Evolutionary conservation across 1,284 basidiomycete species (phyloP), one percentile per base, ranked within the genome.

Genomic region (Porodaedalea pini): DNA sequence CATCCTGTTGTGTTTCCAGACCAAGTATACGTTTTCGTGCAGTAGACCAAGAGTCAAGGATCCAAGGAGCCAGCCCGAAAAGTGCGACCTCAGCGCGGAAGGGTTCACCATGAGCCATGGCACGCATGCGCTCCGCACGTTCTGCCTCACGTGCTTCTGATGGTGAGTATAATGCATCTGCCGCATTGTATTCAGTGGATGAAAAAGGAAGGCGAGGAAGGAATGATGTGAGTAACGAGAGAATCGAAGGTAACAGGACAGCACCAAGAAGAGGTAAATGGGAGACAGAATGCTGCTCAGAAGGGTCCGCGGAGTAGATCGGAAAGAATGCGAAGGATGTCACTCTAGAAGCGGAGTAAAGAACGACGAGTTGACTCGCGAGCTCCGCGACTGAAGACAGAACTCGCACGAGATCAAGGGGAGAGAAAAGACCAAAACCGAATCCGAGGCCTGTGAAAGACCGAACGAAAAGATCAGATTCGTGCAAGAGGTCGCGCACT

Each of bases 41-140:
- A 34, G 68, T 75, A 2, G 84, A 78, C 90, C 90, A 93, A 1
- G 81, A 81, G 54, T 80, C 76, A 57, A 93, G 71, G 57, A 92
- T 85, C 90, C 90, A 93, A 32, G 87, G 85, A 17, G 83, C 85
- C 8, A 93, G 76, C 4, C 88, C 88, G 67, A 92, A 94, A 4
- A 93, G 74, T 37, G 86, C 76, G 17, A 92, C 78, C 69, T 94
- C 90, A 23, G 86, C 83, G 25, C 88, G 82, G 67, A 88, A 81
- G 0, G 72, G 66, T 44, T 88, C 86, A 64, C 81, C 86, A 65
- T 86, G 80, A 0, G 83, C 88, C 44, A 92, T 72, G 63, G 78
- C 80, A 10, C 86, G 82, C 77, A 90, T 81, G 44, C 78, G 80
- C 65, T 90, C 88, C 65, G 87, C 85, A 44, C 81, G 81, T 57